Percentiles rank a stretch among this genome's conserved stretches.
Evolutionary conservation across 2,329 filamentous ascomycete genomes (phyloP).

Genomic region (Penicillium nordicum): DNA sequence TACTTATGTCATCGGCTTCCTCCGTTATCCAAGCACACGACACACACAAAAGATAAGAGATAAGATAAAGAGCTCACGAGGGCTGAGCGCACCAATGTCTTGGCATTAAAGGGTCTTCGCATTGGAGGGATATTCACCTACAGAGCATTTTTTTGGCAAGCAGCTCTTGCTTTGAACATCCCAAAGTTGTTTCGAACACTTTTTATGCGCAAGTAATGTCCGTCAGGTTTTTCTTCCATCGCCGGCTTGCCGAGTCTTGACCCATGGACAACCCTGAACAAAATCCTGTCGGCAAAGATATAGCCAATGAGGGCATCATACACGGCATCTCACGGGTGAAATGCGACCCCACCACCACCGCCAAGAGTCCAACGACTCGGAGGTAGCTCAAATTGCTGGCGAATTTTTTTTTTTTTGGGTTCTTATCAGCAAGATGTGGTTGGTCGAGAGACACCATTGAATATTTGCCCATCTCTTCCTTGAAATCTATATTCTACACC

Average conservation of each 20-base stretch:
- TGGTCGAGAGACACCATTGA: conserved; percentile 6
- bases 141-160: not conserved
- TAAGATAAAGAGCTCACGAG: conserved; percentile 12
- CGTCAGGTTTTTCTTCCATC: not conserved
- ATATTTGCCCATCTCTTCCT: conserved; percentile 4
- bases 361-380: conserved; percentile 15
- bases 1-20: conserved; percentile 4
- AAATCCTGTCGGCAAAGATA: conserved; percentile 10
- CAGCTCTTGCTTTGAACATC: not conserved
- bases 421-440: conserved; percentile 20
- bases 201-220: not conserved
- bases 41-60: conserved; percentile 1
- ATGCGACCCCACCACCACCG: not conserved
- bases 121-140: not conserved
- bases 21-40: conserved; percentile 10
- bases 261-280: conserved; percentile 1
- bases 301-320: conserved; percentile 10
- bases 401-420: conserved; percentile 8
- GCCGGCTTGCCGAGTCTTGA: conserved; percentile 10
- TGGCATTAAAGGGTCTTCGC: conserved; percentile 16
- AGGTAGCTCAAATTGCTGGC: conserved; percentile 6
- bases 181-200: not conserved
- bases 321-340: not conserved
- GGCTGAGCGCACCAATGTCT: conserved; percentile 7
- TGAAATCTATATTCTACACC: not conserved